Conservation (phyloP, 225 moss, liverwort and hornwort genomes). For the Sphagnum tenellum region DNA sequence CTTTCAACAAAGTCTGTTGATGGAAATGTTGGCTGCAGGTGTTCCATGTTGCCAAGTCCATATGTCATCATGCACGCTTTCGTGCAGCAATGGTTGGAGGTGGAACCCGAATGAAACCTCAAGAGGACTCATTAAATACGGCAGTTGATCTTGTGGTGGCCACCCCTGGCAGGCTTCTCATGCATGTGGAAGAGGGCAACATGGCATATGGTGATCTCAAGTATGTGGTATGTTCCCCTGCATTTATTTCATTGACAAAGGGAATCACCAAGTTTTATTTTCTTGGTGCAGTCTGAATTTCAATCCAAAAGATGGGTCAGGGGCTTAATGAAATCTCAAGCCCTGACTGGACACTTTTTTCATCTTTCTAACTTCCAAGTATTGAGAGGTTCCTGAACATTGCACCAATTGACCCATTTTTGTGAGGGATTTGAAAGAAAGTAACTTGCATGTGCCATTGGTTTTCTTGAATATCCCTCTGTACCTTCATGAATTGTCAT, state of each 20-base stretch:
- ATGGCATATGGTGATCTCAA: constrained; percentile 99
- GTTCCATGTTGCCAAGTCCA: constrained; percentile 86
- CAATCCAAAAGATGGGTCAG: no score
- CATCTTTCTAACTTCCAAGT: no score
- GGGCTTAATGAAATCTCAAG: no score
- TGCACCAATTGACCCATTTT: no score
- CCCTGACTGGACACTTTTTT: no score
- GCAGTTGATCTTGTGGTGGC: constrained; percentile 89
- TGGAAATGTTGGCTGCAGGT: constrained; percentile 39
- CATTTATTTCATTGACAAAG: not conserved
- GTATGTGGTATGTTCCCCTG: constrained; percentile 90
- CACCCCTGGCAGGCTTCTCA: constrained; percentile 90
- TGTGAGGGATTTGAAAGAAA: no score
- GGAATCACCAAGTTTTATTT: no score
- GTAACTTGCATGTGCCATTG: no score
- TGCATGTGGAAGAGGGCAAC: constrained; percentile 92
- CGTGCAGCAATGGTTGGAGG: constrained; percentile 97
- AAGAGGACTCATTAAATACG: constrained; percentile 80
- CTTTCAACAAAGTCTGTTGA: not conserved
- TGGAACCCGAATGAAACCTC: constrained; percentile 81
- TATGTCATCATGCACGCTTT: constrained; percentile 96
- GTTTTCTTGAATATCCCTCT: no score
- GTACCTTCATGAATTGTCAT: no score
- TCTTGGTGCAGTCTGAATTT: no score
- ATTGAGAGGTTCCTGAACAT: no score